Base-by-base conservation (phyloP, 179 eudicot genomes). In the Vitellaria paradoxa region DNA sequence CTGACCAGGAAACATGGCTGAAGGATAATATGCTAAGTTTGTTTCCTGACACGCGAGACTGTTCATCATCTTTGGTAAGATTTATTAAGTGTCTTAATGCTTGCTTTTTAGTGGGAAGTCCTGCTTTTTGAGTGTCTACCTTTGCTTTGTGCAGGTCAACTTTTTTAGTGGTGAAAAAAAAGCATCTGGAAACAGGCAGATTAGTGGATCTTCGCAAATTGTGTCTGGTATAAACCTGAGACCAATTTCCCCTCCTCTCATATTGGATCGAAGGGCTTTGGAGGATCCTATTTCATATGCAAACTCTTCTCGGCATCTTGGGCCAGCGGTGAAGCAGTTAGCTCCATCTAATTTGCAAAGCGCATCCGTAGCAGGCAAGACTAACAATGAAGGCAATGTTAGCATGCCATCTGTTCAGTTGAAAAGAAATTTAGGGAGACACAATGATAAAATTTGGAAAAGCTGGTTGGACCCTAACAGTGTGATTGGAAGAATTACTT, bases 21-120 rank as follows among this genome's bases (percentile, higher is more conserved):
- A 91, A 89, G 81, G 93, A 92, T 76, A 73, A 88, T 70, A 93
- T 91, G 73, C 92, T 94, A 76, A 85, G 83, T 81, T 83, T 89
- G 79, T 96, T 96, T 89, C 81, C 98, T 79, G 99, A 96, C 84
- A 96, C 99, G 63, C 84, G 84, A 81, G 95, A 90, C 82, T 94
- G 92, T 84, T 88, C 97, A 53, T 84, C 95, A 49, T 96, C 95
- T 65, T 84, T 94, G 93, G 99, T 96, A 88, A 81, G 91, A 79
- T 68, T 71, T 71, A 61, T 65, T 50, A 68, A 77, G 45, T 77
- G 46, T 56, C 57, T 72, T 57, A 45, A 50, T 75, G 53, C 20
- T 45, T 66, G 21, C 37, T 55, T 76, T 47, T 42, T 66, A 13
- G 61, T 37, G 62, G 47, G 47, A 30, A 66, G 59, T 42, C 45